Base-by-base conservation (phyloP, 1,139 yeast species). In the Hyphopichia khmerensis region DNA sequence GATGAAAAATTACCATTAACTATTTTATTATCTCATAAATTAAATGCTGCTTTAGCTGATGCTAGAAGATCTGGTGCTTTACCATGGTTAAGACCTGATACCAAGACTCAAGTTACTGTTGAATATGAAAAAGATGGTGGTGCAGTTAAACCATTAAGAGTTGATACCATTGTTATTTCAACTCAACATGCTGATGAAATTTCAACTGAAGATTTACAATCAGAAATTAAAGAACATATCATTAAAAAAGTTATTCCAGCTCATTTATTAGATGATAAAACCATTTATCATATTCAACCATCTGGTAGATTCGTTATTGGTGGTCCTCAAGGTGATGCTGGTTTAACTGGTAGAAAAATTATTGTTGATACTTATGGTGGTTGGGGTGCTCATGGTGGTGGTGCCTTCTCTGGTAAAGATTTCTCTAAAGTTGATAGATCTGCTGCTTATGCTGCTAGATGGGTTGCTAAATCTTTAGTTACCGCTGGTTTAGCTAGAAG, bases 361-460 rank as follows among this genome's bases (percentile, higher is more conserved):
- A 93, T 93, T 65, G 99, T 93, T 67, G 99, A 93, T 75, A 95
- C 99, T 53, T 93, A 93, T 77, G 99, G 99, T 79, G 99, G 99
- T 62, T 95, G 99, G 95, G 97, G 99, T 75, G 98, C 99, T 62
- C 99, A 93, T 80, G 99, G 99, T 77, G 99, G 99, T 81, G 99
- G 99, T 82, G 99, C 99, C 55, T 93, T 95, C 90, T 87, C 96
- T 51, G 99, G 99, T 75, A 93, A 93, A 82, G 99, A 93, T 75
- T 93, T 89, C 87, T 89, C 98, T 69, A 93, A 93, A 82, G 99
- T 93, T 65, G 99, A 93, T 75, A 89, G 99, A 80, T 93, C 99
- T 55, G 99, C 99, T 66, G 99, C 99, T 56, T 93, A 93, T 69
- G 98, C 99, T 64, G 99, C 99, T 60, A 90, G 99, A 80, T 95